Base-by-base conservation (phyloP, 2,329 filamentous ascomycete species). In the Corinectria fuckeliana region DNA sequence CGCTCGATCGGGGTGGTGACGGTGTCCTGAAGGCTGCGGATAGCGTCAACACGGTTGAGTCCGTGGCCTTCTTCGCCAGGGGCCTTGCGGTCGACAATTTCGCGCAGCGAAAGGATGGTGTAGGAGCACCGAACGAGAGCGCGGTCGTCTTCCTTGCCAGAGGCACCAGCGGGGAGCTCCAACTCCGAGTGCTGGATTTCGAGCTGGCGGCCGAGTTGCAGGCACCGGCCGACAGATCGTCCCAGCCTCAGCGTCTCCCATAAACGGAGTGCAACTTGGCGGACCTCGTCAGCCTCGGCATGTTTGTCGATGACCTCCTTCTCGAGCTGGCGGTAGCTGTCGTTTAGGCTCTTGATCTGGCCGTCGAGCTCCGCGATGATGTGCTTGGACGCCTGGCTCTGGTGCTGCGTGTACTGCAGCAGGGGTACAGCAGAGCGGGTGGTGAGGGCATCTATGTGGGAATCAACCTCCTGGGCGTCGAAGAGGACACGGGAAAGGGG, bases 391-490 rank as follows among this genome's bases (percentile, higher is more conserved):
- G 92, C 88, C 28, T 87, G 83, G 13, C 88, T 91, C 74, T 95
- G 91, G 41, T 86, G 80, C 60, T 88, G 83, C 3, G 93, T 96
- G 75, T 97, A 85, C 26, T 88, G 81, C 18, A 99, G 84, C 25
- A 99, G 82, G 0, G 93, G 91, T 0, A 94, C 80, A 3, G 95
- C 93, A 25, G 89, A 91, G 63, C 91, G 89, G 2, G 93, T 95
- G 5, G 94, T 96, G 38, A 98, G 84, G 3, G 87, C 85, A 75
- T 99, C 92, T 64, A 99, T 97, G 74, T 96, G 93, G 0, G 93
- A 96, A 77, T 98, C 94, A 66, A 99, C 90, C 77, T 98, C 95
- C 74, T 98, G 95, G 3, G 95, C 89, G 77, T 99, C 95, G 77
- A 99, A 99, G 6, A 98, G 87, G 5, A 97, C 93, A 54, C 92